Evolutionary conservation across 352 stramenopile genomes (phyloP).

Genomic region (Pythium inflatum): DNA sequence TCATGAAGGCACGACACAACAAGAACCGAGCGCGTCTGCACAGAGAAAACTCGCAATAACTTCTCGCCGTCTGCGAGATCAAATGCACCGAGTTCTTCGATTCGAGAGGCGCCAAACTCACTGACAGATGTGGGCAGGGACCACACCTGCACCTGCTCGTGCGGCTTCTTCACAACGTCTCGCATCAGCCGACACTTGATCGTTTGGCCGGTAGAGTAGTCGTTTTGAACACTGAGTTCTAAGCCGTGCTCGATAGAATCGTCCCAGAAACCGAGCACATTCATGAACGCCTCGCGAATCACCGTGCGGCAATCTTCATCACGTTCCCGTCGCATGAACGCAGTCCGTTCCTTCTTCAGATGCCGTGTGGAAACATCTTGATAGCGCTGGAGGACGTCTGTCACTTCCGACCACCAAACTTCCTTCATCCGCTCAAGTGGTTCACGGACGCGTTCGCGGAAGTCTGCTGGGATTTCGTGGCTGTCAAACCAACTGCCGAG

Average conservation of each 20-base stretch:
- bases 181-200: neutral
- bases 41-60: neutral
- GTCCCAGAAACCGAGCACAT: neutral
- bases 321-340: neutral
- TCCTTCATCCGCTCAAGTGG: neutral
- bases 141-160: slow-evolving; percentile 3
- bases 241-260: neutral
- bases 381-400: neutral
- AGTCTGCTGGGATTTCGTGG: slow-evolving; percentile 4
- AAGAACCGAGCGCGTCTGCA: slow-evolving; percentile 7
- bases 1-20: neutral
- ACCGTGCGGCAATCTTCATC: neutral
- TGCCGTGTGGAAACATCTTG: neutral
- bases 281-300: neutral
- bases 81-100: slow-evolving; percentile 6
- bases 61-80: neutral
- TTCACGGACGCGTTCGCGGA: slow-evolving; percentile 1
- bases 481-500: neutral
- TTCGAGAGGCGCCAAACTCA: neutral
- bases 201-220: neutral
- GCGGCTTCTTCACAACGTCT: neutral
- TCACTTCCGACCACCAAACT: neutral
- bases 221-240: neutral
- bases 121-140: neutral
- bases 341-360: neutral